Evolutionary conservation across 768 basidiomycete genomes (phyloP), one percentile per base, ranked within the genome.

Genomic region (Lyophyllum shimeji): DNA sequence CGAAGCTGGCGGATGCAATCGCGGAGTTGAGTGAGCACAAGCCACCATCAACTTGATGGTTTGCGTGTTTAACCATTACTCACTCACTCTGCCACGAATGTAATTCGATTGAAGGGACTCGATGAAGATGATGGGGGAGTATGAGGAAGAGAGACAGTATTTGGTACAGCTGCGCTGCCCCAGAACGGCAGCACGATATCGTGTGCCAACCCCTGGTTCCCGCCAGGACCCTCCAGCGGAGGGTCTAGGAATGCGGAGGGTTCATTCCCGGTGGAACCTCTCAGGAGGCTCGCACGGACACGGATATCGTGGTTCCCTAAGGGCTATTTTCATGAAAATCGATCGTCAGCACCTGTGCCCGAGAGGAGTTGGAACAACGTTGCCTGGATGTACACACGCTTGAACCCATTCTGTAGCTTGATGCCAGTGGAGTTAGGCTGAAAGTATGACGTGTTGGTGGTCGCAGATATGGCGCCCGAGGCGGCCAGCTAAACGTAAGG

Each of bases 241-340:
- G 72, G 71, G 55, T 74, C 72, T 34, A 72, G 65, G n/a, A 74
- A 56, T 39, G 71, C 68, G 12, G 70, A 71, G 6, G 63, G 62
- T 48, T 74, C 72, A 21, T 57, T 54, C 6, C 72, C 72, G 7
- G 72, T 72, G 15, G 72, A 71, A 56, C 71, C 71, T 25, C 68
- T 63, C 52, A 72, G 57, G 34, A 72, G 61, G 52, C 69, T 71
- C 15, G 69, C 68, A 20, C 72, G 70, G n/a, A 74, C 66, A 23
- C 72, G 71, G 33, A 74, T 63, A 9, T 70, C 72, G 51, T 74
- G 65, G 43, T 69, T 69, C n/a, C 72, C 72, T 51, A 67, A 73
- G 12, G 72, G 72, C 71, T 72, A 42, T n/a, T 47, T 33, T 29
- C 12, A 47, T 31, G 29, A 7, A 51, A 25, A 39, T 24, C 24